Base-by-base conservation (phyloP, 345 rosid genomes). In the Citrus sp. region DNA sequence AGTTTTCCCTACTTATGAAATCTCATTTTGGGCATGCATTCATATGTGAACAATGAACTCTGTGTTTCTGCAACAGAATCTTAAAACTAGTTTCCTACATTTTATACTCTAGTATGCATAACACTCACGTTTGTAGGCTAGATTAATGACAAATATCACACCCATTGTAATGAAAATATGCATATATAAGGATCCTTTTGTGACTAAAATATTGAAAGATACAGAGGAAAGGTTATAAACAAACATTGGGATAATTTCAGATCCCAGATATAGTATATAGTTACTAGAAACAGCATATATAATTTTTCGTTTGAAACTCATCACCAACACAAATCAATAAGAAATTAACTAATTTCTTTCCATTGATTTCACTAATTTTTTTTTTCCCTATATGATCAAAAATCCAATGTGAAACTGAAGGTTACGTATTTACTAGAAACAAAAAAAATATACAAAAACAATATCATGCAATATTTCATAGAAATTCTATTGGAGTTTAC, bases 401-500 rank as follows among this genome's bases (percentile, higher is more conserved):
- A 21, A 30, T 18, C 58, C 59, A 74, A 3, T 7, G 19, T 16
- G 67, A 18, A n/a, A 25, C 34, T 49, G n/a, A 74, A 4, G 27
- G 27, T 19, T 60, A 62, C 27, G 25, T 9, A 38, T 25, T 9
- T 40, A 19, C 27, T 40, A 4, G 35, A 35, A 13, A 59, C 38
- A 8, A 18, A 61, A 38, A 38, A 34, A 37, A 35, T 35, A 35
- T 35, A 5, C 7, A 6, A 35, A 35, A 35, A 37, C 40, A 37
- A 37, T 37, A 37, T 37, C 9, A 37, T 27, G 58, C 38, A 72
- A 61, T 25, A 22, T 19, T 63, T 59, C 61, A 68, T 6, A 13
- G 12, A 27, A 69, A 37, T 49, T 46, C 3, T n/a, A 32, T 51
- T n/a, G 70, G 49, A 79, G 72, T 67, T 87, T 88, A 95, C 98